Evolutionary conservation across 768 basidiomycete species (phyloP).

Genomic region (Cystofilobasidium bisporidii): DNA sequence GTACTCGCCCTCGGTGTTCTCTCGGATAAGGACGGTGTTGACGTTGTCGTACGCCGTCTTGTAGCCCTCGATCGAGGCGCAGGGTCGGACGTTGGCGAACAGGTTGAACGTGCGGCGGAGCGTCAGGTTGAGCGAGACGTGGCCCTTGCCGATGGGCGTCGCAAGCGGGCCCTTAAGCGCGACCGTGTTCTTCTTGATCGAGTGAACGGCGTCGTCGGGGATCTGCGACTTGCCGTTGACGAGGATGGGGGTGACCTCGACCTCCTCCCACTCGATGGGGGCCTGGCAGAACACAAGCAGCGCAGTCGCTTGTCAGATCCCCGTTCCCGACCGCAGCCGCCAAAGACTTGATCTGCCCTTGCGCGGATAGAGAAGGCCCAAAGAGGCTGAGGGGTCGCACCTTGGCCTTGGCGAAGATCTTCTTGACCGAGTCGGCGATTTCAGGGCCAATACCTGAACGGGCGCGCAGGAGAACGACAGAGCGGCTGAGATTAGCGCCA

Average conservation of each 20-base stretch:
- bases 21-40: slow-evolving; percentile 98
- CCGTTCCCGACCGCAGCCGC: no score
- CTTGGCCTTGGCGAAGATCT: slow-evolving; percentile 80
- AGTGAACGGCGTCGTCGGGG: slow-evolving; percentile 78
- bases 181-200: slow-evolving; percentile 93
- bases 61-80: slow-evolving; percentile 87
- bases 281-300: slow-evolving; percentile 49
- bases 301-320: background rate
- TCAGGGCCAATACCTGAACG: slow-evolving; percentile 88
- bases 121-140: slow-evolving; percentile 95
- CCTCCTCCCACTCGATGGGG: slow-evolving; percentile 98
- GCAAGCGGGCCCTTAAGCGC: slow-evolving; percentile 67
- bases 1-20: slow-evolving; percentile 99
- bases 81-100: slow-evolving; percentile 97
- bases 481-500: background rate
- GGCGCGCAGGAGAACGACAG: slow-evolving; percentile 28
- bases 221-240: slow-evolving; percentile 96
- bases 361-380: no score
- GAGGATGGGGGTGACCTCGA: slow-evolving; percentile 85
- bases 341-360: no score
- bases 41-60: slow-evolving; percentile 98
- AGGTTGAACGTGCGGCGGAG: slow-evolving; percentile 94
- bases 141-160: slow-evolving; percentile 86
- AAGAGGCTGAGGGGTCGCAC: slow-evolving; percentile 42
- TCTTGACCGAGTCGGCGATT: slow-evolving; percentile 53